Base-by-base conservation (phyloP, 805 yeast genomes). In the Spathaspora sp. region DNA sequence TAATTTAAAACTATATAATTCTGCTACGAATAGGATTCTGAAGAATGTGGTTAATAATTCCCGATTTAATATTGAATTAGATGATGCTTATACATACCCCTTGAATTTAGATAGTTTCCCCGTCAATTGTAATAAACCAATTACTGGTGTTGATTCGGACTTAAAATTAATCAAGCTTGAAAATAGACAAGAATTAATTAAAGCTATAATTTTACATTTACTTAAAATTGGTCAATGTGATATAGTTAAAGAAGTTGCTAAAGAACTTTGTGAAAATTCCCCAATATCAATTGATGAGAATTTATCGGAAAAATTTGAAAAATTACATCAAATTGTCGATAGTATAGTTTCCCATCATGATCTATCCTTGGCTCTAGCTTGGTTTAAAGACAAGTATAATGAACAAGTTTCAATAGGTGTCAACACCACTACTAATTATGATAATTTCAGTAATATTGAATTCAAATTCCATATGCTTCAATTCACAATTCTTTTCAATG, bases 401-500 rank as follows among this genome's bases (percentile, higher is more conserved):
- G 59, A 54, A 12, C 47, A 47, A 20, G 42, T 50, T 12, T 10
- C 26, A 5, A 45, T 5, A 8, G 52, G 46, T n/a, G 31, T 32
- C 2, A 9, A 11, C 3, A 18, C 50, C 14, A 31, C 35, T 11
- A n/a, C 38, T 7, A 46, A 45, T 12, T 12, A 44, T 14, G 46
- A 51, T 26, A 46, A 32, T 32, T n/a, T 43, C 44, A 14, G 20
- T 18, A 43, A 43, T 38, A 42, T 52, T 35, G 73, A 69, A 58
- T 69, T 74, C 61, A 72, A 72, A 55, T 69, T 73, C 54, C 76
- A 72, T 57, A 61, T 71, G 60, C 63, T 73, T 14, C 75, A 73
- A 54, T 72, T 67, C 49, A 61, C 64, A 3, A 57, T 72, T 18
- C 59, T 71, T 7, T 58, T 73, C 14, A 62, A 62, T 48, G 65